Conservation (phyloP, 768 basidiomycete species). For the Lentinus brumalis region DNA sequence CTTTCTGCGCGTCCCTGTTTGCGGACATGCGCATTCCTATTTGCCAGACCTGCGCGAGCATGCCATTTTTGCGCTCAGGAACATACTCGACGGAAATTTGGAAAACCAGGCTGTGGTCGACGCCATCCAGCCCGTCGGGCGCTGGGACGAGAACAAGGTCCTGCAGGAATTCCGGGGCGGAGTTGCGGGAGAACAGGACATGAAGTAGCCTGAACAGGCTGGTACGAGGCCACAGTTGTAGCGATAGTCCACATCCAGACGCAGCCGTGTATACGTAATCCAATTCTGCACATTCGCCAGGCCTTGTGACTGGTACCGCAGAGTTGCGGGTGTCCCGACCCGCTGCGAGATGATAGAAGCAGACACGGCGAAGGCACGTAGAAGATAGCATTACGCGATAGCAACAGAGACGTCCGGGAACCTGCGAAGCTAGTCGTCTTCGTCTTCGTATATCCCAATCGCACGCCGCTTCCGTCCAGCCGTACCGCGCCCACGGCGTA, state of each 20-base stretch:
- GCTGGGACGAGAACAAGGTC: conserved; percentile 60
- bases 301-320: neutral
- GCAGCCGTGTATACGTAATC: neutral
- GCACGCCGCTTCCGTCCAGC: conserved; percentile 58
- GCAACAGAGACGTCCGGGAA: neutral
- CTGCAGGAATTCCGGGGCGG: conserved; percentile 41
- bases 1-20: neutral
- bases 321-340: neutral
- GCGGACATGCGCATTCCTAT: neutral
- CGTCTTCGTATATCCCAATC: conserved; percentile 63
- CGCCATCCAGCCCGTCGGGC: conserved; percentile 62
- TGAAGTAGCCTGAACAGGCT: neutral
- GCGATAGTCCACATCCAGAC: neutral
- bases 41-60: conserved; percentile 84
- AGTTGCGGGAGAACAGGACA: conserved; percentile 5
- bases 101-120: conserved; percentile 83
- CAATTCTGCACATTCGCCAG: neutral
- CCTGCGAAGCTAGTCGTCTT: conserved; percentile 46
- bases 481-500: conserved; percentile 54
- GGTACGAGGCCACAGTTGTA: neutral
- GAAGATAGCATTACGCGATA: neutral
- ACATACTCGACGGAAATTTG: conserved; percentile 71
- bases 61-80: conserved; percentile 82
- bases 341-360: neutral
- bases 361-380: neutral